Base-by-base conservation (phyloP, 768 basidiomycete genomes). In the Phanerochaete sordida region DNA sequence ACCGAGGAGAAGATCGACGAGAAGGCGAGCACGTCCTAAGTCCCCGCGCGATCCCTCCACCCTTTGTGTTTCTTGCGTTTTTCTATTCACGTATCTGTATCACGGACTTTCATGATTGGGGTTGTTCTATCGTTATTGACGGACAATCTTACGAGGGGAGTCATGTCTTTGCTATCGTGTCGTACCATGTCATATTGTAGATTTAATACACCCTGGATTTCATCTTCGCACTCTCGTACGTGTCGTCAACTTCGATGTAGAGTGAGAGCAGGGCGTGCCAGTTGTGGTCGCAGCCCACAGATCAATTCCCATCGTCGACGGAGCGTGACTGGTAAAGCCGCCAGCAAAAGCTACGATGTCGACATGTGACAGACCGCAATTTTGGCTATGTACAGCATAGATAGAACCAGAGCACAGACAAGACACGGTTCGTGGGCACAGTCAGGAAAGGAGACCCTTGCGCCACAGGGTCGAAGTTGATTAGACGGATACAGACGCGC, bases 11-110 rank as follows among this genome's bases (percentile, higher is more conserved):
- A 57, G 46, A 44, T 52, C 35, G 60, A 63, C 50, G 69, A 69
- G 60, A 69, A 69, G 66, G 66, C 52, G 46, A 62, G 61, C 57
- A 31, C 63, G 35, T 33, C 57, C 27, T 49, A 48, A 24, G 24
- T 23, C 39, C 11, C 33, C 33, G 13, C 33, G 39, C 19, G 8
- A 4, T 43, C 39, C 39, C 4, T 19, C 39, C 19, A 43, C 19
- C 47, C 4, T 5, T 33, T 12, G 7, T 15, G n/a, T 33, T 51
- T 12, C n/a, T 33, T 51, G 19, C 15, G 50, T n/a, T 33, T 31
- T 51, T 33, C n/a, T n/a, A n/a, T 26, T 49, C 28, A 51, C 33
- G 27, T 9, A 12, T 33, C 33, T 33, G 30, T 30, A 48, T 48
- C 47, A 48, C 47, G 50, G 50, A 51, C n/a, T 11, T 51, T 28